Base-by-base conservation (phyloP, 2,329 filamentous ascomycete genomes). In the Cercospora sp. region DNA sequence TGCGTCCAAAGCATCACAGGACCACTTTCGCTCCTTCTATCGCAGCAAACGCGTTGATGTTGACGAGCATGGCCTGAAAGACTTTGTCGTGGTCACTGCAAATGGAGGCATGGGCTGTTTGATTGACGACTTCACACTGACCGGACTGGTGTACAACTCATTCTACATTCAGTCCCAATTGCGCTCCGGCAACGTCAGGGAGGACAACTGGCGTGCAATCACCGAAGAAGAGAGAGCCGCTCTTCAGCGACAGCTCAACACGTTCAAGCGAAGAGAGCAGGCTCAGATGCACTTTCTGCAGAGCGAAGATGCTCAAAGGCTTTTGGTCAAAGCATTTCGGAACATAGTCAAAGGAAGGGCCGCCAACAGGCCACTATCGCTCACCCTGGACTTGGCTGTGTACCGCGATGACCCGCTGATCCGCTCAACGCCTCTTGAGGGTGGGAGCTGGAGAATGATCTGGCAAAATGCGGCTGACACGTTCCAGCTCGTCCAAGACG, bases 391-490 rank as follows among this genome's bases (percentile, higher is more conserved):
- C 26, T 26, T 59, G 51, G 49, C 53, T 16, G 62, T 65, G 5
- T 59, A 43, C 34, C 32, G 62, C 7, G 53, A 65, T 1, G 62
- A 65, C 13, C 10, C 51, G 7, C 51, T 59, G 2, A 45, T 43
- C 6, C 21, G 62, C 62, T 79, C 75, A 16, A 74, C 70, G 63
- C 71, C 74, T 62, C 78, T 77, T 71, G 82, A 82, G 1, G 85
- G 84, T 0, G 88, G 89, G 16, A 90, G 88, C 81, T 68, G 66
- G 55, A 58, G 61, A 12, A 21, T 68, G 55, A 68, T 65, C 9
- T 65, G 62, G 62, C 51, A 65, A 30, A 28, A 10, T 26, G 62
- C 53, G n/a, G 51, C 51, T 26, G 62, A 64, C 49, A 58, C 62
- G 6, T 63, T 63, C 18, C 61, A 63, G 61, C 61, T 63, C 34